phyloP scores from a whole-genome alignment of 148 eudicot species.

The Vaccinium vitisidaea region DNA sequence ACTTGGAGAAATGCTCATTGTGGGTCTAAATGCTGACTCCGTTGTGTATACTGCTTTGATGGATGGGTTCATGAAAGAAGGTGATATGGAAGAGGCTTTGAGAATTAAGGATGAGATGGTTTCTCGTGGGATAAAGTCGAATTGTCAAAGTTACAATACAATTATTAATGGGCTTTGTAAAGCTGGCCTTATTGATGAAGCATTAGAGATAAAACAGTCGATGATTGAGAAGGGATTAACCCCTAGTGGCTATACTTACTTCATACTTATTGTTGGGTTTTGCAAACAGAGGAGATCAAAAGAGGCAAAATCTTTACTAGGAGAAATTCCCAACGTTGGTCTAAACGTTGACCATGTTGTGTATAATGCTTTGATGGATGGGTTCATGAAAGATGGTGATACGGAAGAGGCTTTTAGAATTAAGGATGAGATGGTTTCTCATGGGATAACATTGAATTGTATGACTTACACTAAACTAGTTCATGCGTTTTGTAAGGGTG shows the following conservation, averaged over 20 bases:
- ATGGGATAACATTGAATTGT: slow-evolving; percentile 47
- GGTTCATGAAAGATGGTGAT: slow-evolving; percentile 67
- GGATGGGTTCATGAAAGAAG: slow-evolving; percentile 78
- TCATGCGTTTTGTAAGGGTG: slow-evolving; percentile 56
- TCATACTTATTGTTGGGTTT: slow-evolving; percentile 52
- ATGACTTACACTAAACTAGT: slow-evolving; percentile 52
- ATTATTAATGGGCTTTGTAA: slow-evolving; percentile 70
- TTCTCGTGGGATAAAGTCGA: slow-evolving; percentile 43
- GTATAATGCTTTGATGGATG: slow-evolving; percentile 64
- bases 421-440: slow-evolving; percentile 57
- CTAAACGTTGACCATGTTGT: slow-evolving; percentile 41
- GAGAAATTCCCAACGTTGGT: slow-evolving; percentile 53
- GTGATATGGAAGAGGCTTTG: slow-evolving; percentile 52
- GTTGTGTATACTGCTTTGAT: slow-evolving; percentile 58
- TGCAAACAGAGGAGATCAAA: slow-evolving; percentile 49
- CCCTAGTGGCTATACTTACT: slow-evolving; percentile 67
- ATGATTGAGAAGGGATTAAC: slow-evolving; percentile 60
- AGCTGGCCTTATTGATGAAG: slow-evolving; percentile 55
- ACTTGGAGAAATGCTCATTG: slow-evolving; percentile 52
- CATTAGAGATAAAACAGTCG: slow-evolving; percentile 49
- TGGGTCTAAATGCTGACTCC: slow-evolving; percentile 45
- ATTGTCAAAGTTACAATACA: slow-evolving; percentile 63
- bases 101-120: slow-evolving; percentile 68
- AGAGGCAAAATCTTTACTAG: slow-evolving; percentile 57
- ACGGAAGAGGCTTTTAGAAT: slow-evolving; percentile 54